These are phyloP conservation scores for Pelargonium myrrhifolium DNA, from an alignment of 441 rosid species.

Conservation along the genomic window DNA sequence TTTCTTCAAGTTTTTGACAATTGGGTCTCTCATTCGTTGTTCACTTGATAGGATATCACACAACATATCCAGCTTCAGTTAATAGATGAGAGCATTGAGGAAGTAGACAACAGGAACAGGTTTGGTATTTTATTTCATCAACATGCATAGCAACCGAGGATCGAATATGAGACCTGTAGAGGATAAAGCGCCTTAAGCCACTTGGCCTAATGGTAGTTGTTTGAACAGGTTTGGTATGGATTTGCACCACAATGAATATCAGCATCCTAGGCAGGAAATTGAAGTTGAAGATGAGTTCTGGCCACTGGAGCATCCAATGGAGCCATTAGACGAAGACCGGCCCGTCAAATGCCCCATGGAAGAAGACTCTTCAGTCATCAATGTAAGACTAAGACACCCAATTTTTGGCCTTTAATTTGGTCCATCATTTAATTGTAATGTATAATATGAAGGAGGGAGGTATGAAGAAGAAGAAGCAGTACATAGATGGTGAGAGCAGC, in stretches of 20 bases:
- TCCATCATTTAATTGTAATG: neutral
- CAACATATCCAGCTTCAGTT: conserved; percentile 28
- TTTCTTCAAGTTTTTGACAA: neutral
- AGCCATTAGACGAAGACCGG: conserved; percentile 80
- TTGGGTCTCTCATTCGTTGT: neutral
- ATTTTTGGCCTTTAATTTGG: neutral
- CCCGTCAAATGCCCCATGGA: conserved; percentile 84
- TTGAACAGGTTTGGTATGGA: conserved; percentile 24
- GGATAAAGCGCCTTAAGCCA: too few relatives aligned
- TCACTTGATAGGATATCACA: conserved; percentile 26
- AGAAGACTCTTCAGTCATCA: conserved; percentile 43
- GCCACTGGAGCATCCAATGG: conserved; percentile 84
- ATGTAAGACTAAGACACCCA: conserved; percentile 31
- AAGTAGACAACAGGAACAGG: conserved; percentile 17
- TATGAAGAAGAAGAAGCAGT: conserved; percentile 23
- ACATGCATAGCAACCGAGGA: too few relatives aligned
- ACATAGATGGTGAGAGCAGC: conserved; percentile 27
- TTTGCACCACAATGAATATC: conserved; percentile 12
- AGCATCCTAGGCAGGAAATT: neutral
- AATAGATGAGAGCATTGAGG: conserved; percentile 24
- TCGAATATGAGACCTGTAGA: too few relatives aligned
- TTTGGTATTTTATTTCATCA: too few relatives aligned
- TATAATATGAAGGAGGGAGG: conserved; percentile 25
- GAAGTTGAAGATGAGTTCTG: conserved; percentile 51
- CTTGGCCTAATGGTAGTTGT: too few relatives aligned